Base-by-base conservation (phyloP, 176 grass and related monocot species). In the Avena sativa region DNA sequence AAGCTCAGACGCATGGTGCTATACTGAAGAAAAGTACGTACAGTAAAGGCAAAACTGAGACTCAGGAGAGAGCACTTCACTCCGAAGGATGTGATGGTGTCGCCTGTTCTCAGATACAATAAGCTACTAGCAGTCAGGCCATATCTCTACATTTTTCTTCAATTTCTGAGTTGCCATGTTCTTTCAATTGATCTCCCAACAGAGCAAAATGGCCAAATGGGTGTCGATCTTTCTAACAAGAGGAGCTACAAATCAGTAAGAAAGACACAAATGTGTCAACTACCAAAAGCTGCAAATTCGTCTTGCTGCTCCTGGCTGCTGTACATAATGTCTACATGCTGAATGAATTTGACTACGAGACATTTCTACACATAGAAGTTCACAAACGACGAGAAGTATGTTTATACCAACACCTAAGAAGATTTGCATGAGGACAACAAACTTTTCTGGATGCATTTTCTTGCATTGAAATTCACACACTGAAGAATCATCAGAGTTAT, bases 351-450 rank as follows among this genome's bases (percentile, higher is more conserved):
- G n/a, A 17, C n/a, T 8, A 32, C 64, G 47, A 20, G 47, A 36
- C 19, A 12, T 52, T 62, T 74, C 65, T 78, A 48, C n/a, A 48
- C 62, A 71, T 56, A 47, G 10, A 83, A 64, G 53, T 52, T 65
- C 15, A 63, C 34, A 79, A 83, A 80, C n/a, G 1, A 73, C 79
- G 70, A 25, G 14, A 83, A 49, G 65, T 19, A 64, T 53, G 28
- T 11, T 36, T 12, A 43, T 55, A 44, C 30, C 20, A 58, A 70
- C 20, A 74, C 25, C 77, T 3, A 11, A 21, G 32, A 32, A 73
- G 43, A 14, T 28, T 83, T 80, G 76, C 43, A 19, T 17, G 57
- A 80, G 26, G 38, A 38, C 6, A 57, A 16, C 1, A n/a, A 32
- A 25, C 2, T 13, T 86, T 65, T 58, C 43, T 67, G 20, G 79